These are phyloP conservation scores for Actinomucor elegans DNA, from an alignment of 371 early-diverging fungal species.

Conservation along the genomic window DNA sequence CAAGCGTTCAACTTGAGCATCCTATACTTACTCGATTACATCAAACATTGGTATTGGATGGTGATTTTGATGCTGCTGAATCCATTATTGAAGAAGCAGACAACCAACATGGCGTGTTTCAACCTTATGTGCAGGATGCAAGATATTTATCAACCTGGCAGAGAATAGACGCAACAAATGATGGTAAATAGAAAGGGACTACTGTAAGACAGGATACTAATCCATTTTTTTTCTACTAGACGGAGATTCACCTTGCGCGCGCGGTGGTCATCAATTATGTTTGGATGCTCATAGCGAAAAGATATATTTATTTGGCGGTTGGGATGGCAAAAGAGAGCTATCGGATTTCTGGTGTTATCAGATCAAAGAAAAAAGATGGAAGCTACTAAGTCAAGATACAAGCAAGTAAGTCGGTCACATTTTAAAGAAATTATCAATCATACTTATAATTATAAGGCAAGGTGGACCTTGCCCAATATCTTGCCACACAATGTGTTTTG, in stretches of 20 bases:
- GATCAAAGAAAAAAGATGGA: conserved; percentile 70
- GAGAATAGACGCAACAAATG: conserved; percentile 44
- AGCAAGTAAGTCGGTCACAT: conserved; percentile 38
- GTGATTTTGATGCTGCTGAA: conserved; percentile 79
- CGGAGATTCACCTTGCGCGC: conserved; percentile 53
- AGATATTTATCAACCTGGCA: conserved; percentile 79
- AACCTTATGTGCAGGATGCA: conserved; percentile 62
- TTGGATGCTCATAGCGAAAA: conserved; percentile 72
- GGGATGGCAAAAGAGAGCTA: conserved; percentile 90
- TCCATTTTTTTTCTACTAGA: conserved; percentile 13
- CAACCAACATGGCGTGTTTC: conserved; percentile 59
- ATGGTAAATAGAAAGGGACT: conserved; percentile 19
- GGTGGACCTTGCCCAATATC: conserved; percentile 91
- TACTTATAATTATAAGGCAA: conserved; percentile 40
- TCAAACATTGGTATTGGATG: conserved; percentile 60
- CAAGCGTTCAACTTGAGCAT: conserved; percentile 72
- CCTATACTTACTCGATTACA: conserved; percentile 77
- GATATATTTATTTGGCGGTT: conserved; percentile 94
- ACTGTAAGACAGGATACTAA: no score
- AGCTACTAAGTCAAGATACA: conserved; percentile 75
- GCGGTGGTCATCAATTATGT: conserved; percentile 98
- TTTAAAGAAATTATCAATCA: neutral
- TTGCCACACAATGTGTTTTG: conserved; percentile 92
- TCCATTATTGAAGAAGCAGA: conserved; percentile 61
- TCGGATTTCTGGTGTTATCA: conserved; percentile 92